A percentile compares a stretch with the other conserved stretches of the same genome.
Conservation (phyloP, 345 rosid genomes). For the Conringia planisiliqua region DNA sequence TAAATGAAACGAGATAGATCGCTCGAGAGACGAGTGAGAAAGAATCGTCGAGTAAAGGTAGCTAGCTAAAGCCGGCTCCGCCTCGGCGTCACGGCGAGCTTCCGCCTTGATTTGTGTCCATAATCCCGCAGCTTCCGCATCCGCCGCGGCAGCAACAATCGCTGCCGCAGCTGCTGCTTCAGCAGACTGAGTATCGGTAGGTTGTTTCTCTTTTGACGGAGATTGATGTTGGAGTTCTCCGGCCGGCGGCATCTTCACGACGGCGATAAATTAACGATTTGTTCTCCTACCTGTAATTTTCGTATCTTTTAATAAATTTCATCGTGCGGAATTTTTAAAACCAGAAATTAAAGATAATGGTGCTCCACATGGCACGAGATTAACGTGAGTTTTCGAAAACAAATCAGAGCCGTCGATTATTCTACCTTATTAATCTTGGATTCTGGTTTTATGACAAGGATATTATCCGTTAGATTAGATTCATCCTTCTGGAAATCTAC, state of each 20-base stretch:
- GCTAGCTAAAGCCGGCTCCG: constrained; percentile 95
- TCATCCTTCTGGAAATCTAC: neutral
- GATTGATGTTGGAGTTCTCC: constrained; percentile 48
- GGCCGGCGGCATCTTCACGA: constrained; percentile 50
- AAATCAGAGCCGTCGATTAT: constrained; percentile 6
- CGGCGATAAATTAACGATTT: constrained; percentile 12
- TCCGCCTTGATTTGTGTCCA: constrained; percentile 93
- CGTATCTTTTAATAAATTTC: neutral
- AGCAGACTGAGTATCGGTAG: constrained; percentile 9
- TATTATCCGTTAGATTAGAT: constrained; percentile 7
- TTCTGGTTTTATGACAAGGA: neutral
- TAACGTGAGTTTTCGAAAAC: neutral
- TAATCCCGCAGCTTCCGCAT: constrained; percentile 62
- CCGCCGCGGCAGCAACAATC: constrained; percentile 21
- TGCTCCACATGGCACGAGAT: constrained; percentile 4
- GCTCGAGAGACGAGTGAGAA: constrained; percentile 81
- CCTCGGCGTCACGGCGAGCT: constrained; percentile 87
- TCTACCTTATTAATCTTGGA: neutral
- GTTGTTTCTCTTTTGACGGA: constrained; percentile 11
- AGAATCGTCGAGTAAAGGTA: constrained; percentile 93
- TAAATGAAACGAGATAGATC: constrained; percentile 83
- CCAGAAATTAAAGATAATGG: constrained; percentile 13
- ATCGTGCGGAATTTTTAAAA: neutral
- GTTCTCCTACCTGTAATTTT: neutral
- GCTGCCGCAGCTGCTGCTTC: constrained; percentile 19